Evolutionary conservation across 495 filamentous ascomycete genomes (phyloP), one percentile per base, ranked within the genome.

Genomic region (Neurospora tetrasperma): DNA sequence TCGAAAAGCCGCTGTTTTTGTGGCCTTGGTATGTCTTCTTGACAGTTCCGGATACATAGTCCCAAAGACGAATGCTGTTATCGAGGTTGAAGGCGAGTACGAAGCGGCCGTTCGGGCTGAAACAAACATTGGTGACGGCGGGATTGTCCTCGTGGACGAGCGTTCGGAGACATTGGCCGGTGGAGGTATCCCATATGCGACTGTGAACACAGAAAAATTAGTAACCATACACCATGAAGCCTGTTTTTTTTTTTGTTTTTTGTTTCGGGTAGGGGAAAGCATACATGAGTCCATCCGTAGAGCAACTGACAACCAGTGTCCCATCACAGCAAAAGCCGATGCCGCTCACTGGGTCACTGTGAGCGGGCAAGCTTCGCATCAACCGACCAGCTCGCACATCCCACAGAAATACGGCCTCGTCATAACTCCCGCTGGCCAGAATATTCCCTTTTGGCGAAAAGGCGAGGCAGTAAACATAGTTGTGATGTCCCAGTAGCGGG

Each of bases 11-110:
- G 75, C 88, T 85, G 80, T 98, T 98, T 70, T 85, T 82, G 80
- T 98, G 96, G 9, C 96, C 96, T 81, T 97, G 93, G 85, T 98
- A 99, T 31, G 96, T 99, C 86, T 98, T 99, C 73, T 97, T 90
- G 76, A 93, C 93, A 7, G 82, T 78, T 4, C 94, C 94, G 38
- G 93, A 89, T 4, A 96, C 91, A 76, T 98, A 99, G 81, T 97
- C 91, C 96, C 96, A 99, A 70, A 99, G 84, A 16, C 96, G 89
- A 11, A 99, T 87, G 75, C 92, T 94, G 69, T 88, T 91, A 82
- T 99, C 96, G 80, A 98, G 87, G 73, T 92, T 96, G 83, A 92
- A 97, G 16, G 96, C 96, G 5, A 98, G 86, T 31, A 98, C 90
- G 81, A 91, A 97, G 69, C 92, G 93, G 31, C 96, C 94, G 78